Conservation (phyloP, 148 eudicot genomes). For the Arbutus unedo region DNA sequence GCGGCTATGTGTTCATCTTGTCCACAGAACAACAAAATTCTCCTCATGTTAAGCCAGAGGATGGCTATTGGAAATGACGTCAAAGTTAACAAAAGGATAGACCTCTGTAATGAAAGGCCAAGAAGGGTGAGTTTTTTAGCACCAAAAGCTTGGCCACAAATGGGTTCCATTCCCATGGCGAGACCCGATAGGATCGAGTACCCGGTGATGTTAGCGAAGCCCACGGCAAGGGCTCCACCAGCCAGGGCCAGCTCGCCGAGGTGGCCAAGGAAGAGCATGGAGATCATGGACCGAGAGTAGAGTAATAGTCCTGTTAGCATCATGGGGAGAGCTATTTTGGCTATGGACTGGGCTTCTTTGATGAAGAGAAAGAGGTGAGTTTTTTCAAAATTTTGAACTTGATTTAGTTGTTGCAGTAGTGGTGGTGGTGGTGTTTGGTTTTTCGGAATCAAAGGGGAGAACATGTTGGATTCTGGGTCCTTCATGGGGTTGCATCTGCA, state of each 20-base stretch:
- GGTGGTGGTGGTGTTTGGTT: conserved; percentile 7
- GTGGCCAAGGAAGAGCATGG: conserved; percentile 43
- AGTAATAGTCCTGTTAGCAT: conserved; percentile 40
- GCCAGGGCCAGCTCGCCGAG: conserved; percentile 35
- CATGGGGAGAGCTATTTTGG: conserved; percentile 47
- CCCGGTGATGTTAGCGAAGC: conserved; percentile 48
- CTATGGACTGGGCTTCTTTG: conserved; percentile 31
- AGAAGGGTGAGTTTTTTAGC: conserved; percentile 35
- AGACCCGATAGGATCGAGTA: conserved; percentile 48
- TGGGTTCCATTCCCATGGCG: conserved; percentile 59
- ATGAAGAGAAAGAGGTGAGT: conserved; percentile 21
- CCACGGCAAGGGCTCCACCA: conserved; percentile 46
- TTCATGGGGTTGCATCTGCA: background rate
- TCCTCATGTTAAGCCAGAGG: conserved; percentile 38
- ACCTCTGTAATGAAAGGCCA: conserved; percentile 40
- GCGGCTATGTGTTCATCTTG: conserved; percentile 37
- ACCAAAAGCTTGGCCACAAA: conserved; percentile 53
- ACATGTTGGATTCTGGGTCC: conserved; percentile 18
- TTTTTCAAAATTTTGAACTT: conserved; percentile 2
- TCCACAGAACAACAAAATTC: conserved; percentile 31
- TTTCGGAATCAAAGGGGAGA: conserved; percentile 26
- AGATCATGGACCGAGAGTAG: conserved; percentile 44
- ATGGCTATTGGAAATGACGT: conserved; percentile 34
- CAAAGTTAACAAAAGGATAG: conserved; percentile 28
- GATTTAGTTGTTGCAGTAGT: conserved; percentile 7